Evolutionary conservation across 768 basidiomycete genomes (phyloP).

Genomic region (Boletus edulis): DNA sequence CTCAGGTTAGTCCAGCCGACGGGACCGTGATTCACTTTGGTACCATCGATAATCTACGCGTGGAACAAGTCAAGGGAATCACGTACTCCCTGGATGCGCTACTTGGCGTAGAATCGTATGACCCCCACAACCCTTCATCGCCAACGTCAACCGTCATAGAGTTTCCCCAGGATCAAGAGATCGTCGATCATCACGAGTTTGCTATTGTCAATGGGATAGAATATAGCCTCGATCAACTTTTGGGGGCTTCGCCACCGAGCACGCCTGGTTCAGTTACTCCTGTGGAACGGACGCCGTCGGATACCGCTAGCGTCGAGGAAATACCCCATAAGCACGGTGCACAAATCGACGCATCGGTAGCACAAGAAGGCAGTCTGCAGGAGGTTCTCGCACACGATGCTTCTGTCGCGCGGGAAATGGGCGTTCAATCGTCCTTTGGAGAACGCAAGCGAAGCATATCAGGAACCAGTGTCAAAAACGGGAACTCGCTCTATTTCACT

Average conservation of each 20-base stretch:
- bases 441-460: constrained; percentile 36
- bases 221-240: constrained; percentile 87
- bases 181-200: constrained; percentile 86
- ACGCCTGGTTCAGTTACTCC: constrained; percentile 42
- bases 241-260: constrained; percentile 52
- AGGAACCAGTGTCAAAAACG: constrained; percentile 56
- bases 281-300: constrained; percentile 10
- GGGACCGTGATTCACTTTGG: constrained; percentile 93
- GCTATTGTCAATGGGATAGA: constrained; percentile 97
- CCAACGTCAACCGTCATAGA: constrained; percentile 40
- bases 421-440: constrained; percentile 43
- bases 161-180: constrained; percentile 45
- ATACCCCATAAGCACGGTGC: constrained; percentile 58
- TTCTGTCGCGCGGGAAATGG: constrained; percentile 72
- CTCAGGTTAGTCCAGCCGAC: constrained; percentile 89
- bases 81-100: constrained; percentile 95
- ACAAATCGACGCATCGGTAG: constrained; percentile 74
- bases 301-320: constrained; percentile 23
- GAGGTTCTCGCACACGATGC: constrained; percentile 65
- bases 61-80: constrained; percentile 97
- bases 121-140: constrained; percentile 43
- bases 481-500: constrained; percentile 85
- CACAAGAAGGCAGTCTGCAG: constrained; percentile 47
- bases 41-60: constrained; percentile 68
- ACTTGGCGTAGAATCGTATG: constrained; percentile 64